These are phyloP conservation scores for Annulohypoxylon bovei DNA, from an alignment of 495 filamentous ascomycete genomes.

Conservation along the genomic window DNA sequence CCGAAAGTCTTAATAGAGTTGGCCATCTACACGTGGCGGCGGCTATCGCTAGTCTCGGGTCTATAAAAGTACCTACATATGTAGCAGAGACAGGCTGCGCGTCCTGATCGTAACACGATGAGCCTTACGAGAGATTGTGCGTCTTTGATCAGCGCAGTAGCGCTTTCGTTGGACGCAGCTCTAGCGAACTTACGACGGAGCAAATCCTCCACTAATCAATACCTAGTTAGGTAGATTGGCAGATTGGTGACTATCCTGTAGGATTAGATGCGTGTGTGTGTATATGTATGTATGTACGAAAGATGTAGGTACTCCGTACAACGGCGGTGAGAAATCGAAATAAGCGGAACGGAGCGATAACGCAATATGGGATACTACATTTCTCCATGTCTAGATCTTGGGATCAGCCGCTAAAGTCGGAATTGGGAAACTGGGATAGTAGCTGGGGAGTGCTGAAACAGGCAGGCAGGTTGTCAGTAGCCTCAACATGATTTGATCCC, in stretches of 20 bases:
- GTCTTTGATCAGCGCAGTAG: conserved; percentile 23
- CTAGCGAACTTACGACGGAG: conserved; percentile 24
- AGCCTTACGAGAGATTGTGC: conserved; percentile 17
- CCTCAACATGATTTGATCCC: conserved; percentile 32
- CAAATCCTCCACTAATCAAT: conserved; percentile 32
- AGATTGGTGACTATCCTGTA: conserved; percentile 33
- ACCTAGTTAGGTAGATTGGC: conserved; percentile 9
- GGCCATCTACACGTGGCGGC: conserved; percentile 31
- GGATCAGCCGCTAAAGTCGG: conserved; percentile 38
- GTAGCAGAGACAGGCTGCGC: conserved; percentile 22
- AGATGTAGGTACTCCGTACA: conserved; percentile 13
- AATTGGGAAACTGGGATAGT: conserved; percentile 33
- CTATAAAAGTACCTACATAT: background rate
- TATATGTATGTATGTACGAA: background rate
- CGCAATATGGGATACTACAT: conserved; percentile 41
- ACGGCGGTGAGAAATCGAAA: conserved; percentile 39
- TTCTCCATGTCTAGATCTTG: conserved; percentile 42
- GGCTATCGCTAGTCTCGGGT: conserved; percentile 27
- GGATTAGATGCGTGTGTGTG: conserved; percentile 20
- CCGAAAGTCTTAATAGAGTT: conserved; percentile 26
- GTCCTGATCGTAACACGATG: background rate
- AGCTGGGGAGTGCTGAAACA: conserved; percentile 39
- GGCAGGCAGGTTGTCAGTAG: conserved; percentile 38
- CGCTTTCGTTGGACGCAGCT: conserved; percentile 14
- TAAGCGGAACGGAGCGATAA: conserved; percentile 40